Evolutionary conservation across 1,284 basidiomycete species (phyloP).

Genomic region (Puccinia triticina): DNA sequence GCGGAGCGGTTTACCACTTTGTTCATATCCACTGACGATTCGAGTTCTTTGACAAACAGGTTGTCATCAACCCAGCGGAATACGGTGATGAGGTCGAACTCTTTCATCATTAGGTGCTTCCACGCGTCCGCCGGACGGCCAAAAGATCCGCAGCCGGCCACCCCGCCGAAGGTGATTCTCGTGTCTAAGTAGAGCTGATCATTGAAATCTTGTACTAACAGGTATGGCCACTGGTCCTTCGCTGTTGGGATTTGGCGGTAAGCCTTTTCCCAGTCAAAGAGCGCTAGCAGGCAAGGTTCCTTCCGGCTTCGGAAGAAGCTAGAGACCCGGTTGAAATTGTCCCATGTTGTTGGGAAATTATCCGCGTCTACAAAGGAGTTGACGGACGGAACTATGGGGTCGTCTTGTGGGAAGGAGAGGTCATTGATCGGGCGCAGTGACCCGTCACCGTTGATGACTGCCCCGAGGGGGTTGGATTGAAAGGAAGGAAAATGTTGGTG

Average conservation of each 20-base stretch:
- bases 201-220: too few relatives aligned
- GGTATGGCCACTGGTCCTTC: too few relatives aligned
- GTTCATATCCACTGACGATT: neutral
- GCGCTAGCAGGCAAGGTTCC: too few relatives aligned
- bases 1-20: too few relatives aligned
- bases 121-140: neutral
- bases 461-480: neutral
- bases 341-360: slow-evolving; percentile 9
- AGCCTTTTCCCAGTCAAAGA: too few relatives aligned
- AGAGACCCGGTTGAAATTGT: neutral
- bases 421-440: neutral
- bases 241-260: too few relatives aligned
- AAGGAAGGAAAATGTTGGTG: neutral
- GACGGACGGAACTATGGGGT: neutral
- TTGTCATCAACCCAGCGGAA: too few relatives aligned
- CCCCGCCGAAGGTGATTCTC: too few relatives aligned
- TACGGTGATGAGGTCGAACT: neutral
- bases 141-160: too few relatives aligned
- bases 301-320: neutral
- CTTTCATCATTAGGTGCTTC: neutral
- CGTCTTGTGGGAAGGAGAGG: neutral
- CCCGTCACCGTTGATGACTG: neutral
- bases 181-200: too few relatives aligned
- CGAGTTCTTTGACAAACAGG: neutral
- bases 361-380: neutral